Percentiles rank a stretch among this genome's conserved stretches.
Evolutionary conservation across 179 eudicot species (phyloP).

Genomic region (Spergularia azorica): DNA sequence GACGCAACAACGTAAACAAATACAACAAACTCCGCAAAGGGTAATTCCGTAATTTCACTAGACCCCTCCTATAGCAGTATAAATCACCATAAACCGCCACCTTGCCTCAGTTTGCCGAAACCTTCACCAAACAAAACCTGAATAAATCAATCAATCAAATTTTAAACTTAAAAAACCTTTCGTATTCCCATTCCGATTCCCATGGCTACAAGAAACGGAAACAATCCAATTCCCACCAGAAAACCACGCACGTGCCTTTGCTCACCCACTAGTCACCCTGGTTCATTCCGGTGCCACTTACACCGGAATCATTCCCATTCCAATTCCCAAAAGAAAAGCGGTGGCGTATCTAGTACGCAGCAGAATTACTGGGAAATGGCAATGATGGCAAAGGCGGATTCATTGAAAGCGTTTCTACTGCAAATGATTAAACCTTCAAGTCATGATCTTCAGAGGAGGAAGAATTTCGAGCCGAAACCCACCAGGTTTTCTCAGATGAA

Average conservation of each 20-base stretch:
- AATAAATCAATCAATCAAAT: too few species aligned
- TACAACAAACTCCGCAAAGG: background rate
- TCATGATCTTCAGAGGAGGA: slow-evolving; percentile 40
- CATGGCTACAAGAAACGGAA: background rate
- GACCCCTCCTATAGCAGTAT: background rate
- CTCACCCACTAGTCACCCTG: slow-evolving; percentile 47
- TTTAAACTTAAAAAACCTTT: background rate
- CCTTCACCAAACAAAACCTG: too few species aligned
- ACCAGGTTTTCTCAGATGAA: slow-evolving; percentile 38
- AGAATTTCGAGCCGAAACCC: slow-evolving; percentile 42
- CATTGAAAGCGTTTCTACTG: slow-evolving; percentile 31
- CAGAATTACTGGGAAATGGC: slow-evolving; percentile 11
- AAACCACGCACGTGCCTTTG: slow-evolving; percentile 31
- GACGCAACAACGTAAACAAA: background rate
- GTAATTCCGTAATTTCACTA: background rate
- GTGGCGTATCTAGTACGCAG: background rate
- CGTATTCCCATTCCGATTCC: background rate
- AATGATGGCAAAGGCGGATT: slow-evolving; percentile 21
- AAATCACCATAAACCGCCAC: background rate
- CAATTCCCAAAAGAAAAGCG: background rate
- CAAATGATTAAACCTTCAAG: slow-evolving; percentile 38
- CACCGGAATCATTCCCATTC: slow-evolving; percentile 26
- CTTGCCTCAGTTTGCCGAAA: background rate
- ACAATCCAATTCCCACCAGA: background rate
- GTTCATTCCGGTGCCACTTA: slow-evolving; percentile 44